Evolutionary conservation across 1,284 basidiomycete genomes (phyloP), one percentile per base, ranked within the genome.

Genomic region (Ceratobasidium sp.): DNA sequence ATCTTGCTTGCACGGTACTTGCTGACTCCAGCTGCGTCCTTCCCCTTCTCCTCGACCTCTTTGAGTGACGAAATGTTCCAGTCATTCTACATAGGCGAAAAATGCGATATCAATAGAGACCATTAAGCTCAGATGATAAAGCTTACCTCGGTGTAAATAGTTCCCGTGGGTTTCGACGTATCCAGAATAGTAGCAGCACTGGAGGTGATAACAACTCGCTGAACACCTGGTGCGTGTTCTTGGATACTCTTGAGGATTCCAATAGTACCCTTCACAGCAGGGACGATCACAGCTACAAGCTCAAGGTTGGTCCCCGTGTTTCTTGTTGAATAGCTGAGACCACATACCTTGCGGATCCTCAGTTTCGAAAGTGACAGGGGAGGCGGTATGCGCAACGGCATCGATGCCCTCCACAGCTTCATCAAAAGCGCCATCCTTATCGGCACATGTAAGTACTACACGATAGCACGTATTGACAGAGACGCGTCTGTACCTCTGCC

Each of bases 1-100:
- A 80, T 81, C 79, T 87, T 87, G 13, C 84, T 76, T 8, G 70
- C 75, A 26, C 59, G 58, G 50, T 76, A 76, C 32, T 72, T 69
- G 44, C 52, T 47, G n/a, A 44, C 59, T 23, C 58, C 63, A 14
- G 64, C 58, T 1, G 67, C 46, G 13, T 4, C 58, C 57, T 74
- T 59, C 16, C 66, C 59, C 28, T 72, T 72, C 21, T 55, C 41
- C 26, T 71, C 59, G 16, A 69, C 47, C 49, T 70, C 62, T n/a
- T 67, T 49, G 8, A 43, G 43, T 0, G 71, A 49, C 21, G 55
- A 49, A 6, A 38, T 47, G 35, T 75, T 73, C 74, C 74, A 75
- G 35, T 75, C 52, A 11, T 38, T 43, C 57, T 71, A 23, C 5
- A 23, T 2, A 30, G n/a, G n/a, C n/a, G n/a, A n/a, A 3, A 35